phyloP scores from a whole-genome alignment of 208 protist species.

The Leishmania lainsoni region DNA sequence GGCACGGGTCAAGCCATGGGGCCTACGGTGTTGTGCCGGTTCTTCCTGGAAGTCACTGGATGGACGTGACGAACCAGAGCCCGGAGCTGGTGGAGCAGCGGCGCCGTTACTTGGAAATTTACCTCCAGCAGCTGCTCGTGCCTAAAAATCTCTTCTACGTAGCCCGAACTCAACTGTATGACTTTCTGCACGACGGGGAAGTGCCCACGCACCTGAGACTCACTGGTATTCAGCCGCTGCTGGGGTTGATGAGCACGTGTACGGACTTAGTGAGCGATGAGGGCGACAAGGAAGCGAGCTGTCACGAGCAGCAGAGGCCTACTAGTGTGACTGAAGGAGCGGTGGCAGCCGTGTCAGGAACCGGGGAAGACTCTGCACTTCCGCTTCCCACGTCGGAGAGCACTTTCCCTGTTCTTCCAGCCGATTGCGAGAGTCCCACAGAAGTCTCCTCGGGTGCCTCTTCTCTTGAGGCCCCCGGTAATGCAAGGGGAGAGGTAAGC shows the following conservation, averaged over 20 bases:
- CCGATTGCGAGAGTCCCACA: background rate
- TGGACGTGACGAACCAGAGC: slow-evolving; percentile 88
- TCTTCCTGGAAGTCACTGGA: slow-evolving; percentile 81
- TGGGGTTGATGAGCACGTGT: slow-evolving; percentile 33
- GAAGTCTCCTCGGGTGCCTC: background rate
- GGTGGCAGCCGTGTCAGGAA: background rate
- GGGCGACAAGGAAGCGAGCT: slow-evolving; percentile 19
- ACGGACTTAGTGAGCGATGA: slow-evolving; percentile 22
- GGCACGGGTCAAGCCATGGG: slow-evolving; percentile 45
- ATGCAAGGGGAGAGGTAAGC: background rate
- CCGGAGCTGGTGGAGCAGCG: slow-evolving; percentile 79
- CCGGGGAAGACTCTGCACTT: background rate
- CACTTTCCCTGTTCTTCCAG: background rate
- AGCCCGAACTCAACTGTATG: slow-evolving; percentile 60
- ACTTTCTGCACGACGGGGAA: slow-evolving; percentile 85
- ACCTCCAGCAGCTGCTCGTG: slow-evolving; percentile 84
- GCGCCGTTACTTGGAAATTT: slow-evolving; percentile 79
- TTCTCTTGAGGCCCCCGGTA: background rate
- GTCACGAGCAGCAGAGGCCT: slow-evolving; percentile 5
- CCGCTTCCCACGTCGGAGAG: background rate
- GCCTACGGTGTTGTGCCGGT: slow-evolving; percentile 81
- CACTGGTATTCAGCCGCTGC: slow-evolving; percentile 35
- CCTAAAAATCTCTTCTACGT: slow-evolving; percentile 80
- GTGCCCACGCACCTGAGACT: slow-evolving; percentile 47
- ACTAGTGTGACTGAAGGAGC: background rate